phyloP scores from a whole-genome alignment of 2,329 filamentous ascomycete genomes.

The Trichoderma oligosporum region DNA sequence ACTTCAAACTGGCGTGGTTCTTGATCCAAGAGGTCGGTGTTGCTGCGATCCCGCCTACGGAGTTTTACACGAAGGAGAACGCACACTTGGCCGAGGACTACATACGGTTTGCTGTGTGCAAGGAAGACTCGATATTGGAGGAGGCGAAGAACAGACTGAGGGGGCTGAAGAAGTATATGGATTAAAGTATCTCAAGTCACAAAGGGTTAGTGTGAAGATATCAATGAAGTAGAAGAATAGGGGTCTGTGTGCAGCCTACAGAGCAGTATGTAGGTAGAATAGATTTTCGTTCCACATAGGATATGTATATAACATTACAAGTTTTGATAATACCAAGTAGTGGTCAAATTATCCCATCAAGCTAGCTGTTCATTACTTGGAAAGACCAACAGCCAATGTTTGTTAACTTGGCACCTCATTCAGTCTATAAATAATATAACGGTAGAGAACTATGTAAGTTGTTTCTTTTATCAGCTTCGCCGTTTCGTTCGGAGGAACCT shows the following conservation, averaged over 20 bases:
- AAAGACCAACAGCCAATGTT: too few relatives aligned
- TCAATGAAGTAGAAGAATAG: too few relatives aligned
- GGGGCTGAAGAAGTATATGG: constrained; percentile 68
- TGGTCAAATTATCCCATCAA: too few relatives aligned
- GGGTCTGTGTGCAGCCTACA: background rate
- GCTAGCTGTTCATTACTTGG: too few relatives aligned
- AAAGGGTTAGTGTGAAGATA: too few relatives aligned
- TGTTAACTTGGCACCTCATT: too few relatives aligned
- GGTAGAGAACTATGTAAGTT: too few relatives aligned
- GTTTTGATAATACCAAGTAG: too few relatives aligned
- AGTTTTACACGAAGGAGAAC: constrained; percentile 89
- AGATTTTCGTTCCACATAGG: constrained; percentile 8
- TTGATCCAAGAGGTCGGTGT: constrained; percentile 94
- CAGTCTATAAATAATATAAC: too few relatives aligned
- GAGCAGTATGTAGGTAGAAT: background rate
- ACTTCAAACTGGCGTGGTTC: constrained; percentile 96
- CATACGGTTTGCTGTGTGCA: constrained; percentile 93
- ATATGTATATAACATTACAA: background rate
- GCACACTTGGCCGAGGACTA: constrained; percentile 87
- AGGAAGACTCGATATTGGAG: constrained; percentile 81
- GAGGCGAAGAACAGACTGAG: constrained; percentile 71
- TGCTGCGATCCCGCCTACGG: constrained; percentile 91
- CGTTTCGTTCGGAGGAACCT: constrained; percentile 25
- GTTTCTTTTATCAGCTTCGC: too few relatives aligned
- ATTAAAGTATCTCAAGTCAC: too few relatives aligned